Evolutionary conservation across 2,329 filamentous ascomycete genomes (phyloP).

Genomic region (Colletotrichum endophyticum): DNA sequence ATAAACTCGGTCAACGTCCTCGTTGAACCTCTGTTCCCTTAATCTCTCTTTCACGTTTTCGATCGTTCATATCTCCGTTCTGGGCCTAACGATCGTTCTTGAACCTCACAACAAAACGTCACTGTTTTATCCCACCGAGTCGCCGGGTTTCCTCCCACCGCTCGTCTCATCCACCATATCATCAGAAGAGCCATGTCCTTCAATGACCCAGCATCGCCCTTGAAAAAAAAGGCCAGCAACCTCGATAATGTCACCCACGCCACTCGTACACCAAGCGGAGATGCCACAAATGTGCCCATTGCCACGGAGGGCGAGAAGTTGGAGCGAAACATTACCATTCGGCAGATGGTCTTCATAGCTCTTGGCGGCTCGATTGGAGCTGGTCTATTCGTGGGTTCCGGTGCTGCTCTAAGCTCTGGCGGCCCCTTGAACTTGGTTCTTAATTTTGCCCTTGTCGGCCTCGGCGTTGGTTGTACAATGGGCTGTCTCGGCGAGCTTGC

Average conservation of each 20-base stretch:
- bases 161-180: neutral
- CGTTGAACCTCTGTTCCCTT: neutral
- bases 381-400: conserved; percentile 38
- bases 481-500: conserved; percentile 33
- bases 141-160: neutral
- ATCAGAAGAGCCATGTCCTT: neutral
- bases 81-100: neutral
- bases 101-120: neutral
- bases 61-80: neutral
- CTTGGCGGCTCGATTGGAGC: conserved; percentile 40
- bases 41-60: neutral
- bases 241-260: neutral
- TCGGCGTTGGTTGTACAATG: conserved; percentile 36
- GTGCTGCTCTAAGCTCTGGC: conserved; percentile 31
- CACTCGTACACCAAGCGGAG: neutral
- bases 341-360: conserved; percentile 40
- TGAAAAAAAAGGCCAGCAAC: neutral
- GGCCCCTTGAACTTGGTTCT: conserved; percentile 34
- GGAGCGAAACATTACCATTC: conserved; percentile 31
- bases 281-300: neutral
- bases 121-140: neutral
- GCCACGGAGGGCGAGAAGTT: conserved; percentile 18
- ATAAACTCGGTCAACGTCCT: neutral
- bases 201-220: neutral
- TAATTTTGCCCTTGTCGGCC: conserved; percentile 34